Evolutionary conservation across 345 rosid species (phyloP).

Genomic region (Barbarea vulgaris): DNA sequence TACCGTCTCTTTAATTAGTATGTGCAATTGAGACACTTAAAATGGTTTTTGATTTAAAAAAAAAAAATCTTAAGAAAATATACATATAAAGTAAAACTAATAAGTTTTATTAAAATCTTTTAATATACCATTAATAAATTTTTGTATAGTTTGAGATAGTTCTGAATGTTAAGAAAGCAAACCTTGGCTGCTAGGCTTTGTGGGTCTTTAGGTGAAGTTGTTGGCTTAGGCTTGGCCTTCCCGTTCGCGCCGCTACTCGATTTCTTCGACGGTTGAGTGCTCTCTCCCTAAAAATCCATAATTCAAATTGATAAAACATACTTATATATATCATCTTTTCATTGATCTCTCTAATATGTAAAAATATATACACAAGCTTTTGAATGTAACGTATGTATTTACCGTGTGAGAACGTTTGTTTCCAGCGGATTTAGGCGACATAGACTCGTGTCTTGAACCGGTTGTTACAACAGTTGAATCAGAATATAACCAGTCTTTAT

Average conservation of each 20-base stretch:
- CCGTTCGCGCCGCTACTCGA: conserved; percentile 41
- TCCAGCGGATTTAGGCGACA: conserved; percentile 42
- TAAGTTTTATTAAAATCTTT: no score
- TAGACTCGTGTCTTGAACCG: conserved; percentile 49
- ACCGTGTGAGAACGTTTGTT: conserved; percentile 67
- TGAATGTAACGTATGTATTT: conserved; percentile 8
- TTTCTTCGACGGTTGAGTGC: conserved; percentile 58
- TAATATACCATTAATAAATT: no score
- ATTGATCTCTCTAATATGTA: neutral
- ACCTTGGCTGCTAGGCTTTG: conserved; percentile 98
- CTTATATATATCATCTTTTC: neutral
- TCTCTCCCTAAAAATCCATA: conserved; percentile 51
- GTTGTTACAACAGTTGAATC: conserved; percentile 52
- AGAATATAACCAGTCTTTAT: conserved; percentile 64
- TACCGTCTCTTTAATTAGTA: neutral
- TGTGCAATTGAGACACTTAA: no score
- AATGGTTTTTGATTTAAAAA: no score
- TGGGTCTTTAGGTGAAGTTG: conserved; percentile 67
- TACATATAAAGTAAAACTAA: no score
- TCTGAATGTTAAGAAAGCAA: neutral
- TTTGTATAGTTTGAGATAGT: neutral
- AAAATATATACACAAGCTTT: neutral
- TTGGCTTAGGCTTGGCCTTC: conserved; percentile 55
- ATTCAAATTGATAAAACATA: neutral
- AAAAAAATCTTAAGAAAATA: no score